phyloP scores from a whole-genome alignment of 78 protist species.

The Monosiga brevicollis region DNA sequence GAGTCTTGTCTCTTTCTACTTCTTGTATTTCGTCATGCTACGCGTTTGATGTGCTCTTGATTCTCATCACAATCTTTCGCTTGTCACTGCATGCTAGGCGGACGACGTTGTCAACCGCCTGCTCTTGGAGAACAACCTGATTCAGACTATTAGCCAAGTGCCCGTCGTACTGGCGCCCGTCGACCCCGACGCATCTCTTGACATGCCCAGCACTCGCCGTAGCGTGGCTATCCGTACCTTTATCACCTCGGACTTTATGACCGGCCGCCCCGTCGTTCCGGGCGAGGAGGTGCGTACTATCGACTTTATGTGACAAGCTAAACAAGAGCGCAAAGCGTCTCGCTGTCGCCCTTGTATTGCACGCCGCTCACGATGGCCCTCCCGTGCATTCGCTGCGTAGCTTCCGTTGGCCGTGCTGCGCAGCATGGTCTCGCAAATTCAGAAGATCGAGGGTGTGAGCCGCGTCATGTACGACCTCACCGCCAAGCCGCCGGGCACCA shows the following conservation, averaged over 20 bases:
- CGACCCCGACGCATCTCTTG: conserved; percentile 25
- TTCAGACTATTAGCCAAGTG: conserved; percentile 57
- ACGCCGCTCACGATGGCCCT: no score
- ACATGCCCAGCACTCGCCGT: conserved; percentile 3
- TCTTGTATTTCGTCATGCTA: not conserved
- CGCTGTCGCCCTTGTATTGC: no score
- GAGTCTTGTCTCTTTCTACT: not conserved
- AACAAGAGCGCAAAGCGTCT: no score
- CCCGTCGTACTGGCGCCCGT: conserved; percentile 67
- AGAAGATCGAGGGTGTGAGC: conserved; percentile 30
- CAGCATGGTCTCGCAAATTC: conserved; percentile 24
- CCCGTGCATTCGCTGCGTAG: no score
- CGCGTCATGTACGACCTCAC: conserved; percentile 77
- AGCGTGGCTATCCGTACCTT: conserved; percentile 73
- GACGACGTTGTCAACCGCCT: conserved; percentile 53
- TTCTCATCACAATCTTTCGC: no score
- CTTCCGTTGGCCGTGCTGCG: conserved; percentile 42
- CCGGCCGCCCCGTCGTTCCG: conserved; percentile 68
- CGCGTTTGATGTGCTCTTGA: no score
- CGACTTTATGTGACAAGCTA: no score
- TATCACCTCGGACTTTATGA: conserved; percentile 76
- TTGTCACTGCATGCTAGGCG: no score
- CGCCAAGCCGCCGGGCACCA: conserved; percentile 91
- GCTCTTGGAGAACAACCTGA: conserved; percentile 34
- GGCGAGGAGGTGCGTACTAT: conserved; percentile 19